Evolutionary conservation across 139 green algal species (phyloP).

Genomic region (Pseudopediastrum boryanum): DNA sequence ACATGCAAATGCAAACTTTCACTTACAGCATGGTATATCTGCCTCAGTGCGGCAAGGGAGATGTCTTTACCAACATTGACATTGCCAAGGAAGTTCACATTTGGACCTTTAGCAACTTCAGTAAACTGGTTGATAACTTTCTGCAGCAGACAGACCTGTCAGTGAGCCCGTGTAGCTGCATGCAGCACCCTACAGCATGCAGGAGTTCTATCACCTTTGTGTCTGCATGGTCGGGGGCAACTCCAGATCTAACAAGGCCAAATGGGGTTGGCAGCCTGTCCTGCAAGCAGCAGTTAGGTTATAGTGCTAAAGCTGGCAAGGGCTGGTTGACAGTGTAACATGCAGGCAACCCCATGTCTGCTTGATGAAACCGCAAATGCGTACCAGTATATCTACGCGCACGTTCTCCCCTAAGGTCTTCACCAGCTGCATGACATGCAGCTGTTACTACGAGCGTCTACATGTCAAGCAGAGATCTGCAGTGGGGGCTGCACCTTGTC

Average conservation of each 20-base stretch:
- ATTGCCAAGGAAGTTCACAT: constrained; percentile 84
- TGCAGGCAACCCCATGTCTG: neutral
- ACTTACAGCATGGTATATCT: constrained; percentile 77
- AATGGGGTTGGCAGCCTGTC: constrained; percentile 93
- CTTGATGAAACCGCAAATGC: neutral
- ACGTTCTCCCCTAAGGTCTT: constrained; percentile 51
- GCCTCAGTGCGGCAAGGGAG: constrained; percentile 68
- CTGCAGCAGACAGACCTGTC: constrained; percentile 48
- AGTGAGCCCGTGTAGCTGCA: neutral
- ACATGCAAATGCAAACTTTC: no score
- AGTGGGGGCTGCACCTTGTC: constrained; percentile 57
- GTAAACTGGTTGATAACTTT: constrained; percentile 93
- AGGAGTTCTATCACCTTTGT: constrained; percentile 77
- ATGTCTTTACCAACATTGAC: constrained; percentile 56
- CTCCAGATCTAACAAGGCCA: constrained; percentile 92
- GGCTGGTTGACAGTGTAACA: no score
- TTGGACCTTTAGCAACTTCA: constrained; percentile 51
- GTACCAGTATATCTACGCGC: constrained; percentile 57
- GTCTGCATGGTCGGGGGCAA: constrained; percentile 96
- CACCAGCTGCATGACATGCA: constrained; percentile 54
- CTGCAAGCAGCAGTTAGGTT: constrained; percentile 25
- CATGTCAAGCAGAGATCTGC: neutral
- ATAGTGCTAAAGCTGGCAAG: neutral
- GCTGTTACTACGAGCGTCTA: neutral
- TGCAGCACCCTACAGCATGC: neutral